A percentile compares a stretch with the other conserved stretches of the same genome.
These are phyloP conservation scores for Termitomyces sp. DNA, from an alignment of 768 basidiomycete species.

Conservation along the genomic window DNA sequence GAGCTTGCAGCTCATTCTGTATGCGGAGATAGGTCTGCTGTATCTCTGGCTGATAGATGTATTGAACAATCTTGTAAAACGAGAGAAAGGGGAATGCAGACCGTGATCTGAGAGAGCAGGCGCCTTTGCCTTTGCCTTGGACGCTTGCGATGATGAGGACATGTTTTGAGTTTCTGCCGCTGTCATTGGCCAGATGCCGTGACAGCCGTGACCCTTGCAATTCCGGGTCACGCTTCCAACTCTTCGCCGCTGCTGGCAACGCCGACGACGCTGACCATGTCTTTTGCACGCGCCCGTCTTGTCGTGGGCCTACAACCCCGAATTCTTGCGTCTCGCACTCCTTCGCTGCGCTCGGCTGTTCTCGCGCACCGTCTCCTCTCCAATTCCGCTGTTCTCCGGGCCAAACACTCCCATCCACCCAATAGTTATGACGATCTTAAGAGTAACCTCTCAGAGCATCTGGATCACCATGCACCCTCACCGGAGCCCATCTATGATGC, in stretches of 20 bases:
- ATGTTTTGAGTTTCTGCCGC: constrained; percentile 31
- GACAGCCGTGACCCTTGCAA: constrained; percentile 33
- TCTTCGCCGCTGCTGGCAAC: constrained; percentile 35
- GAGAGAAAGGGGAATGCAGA: constrained; percentile 29
- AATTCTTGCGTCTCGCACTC: constrained; percentile 29
- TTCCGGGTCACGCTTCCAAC: constrained; percentile 26
- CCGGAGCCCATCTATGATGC: constrained; percentile 30
- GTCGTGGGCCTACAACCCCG: constrained; percentile 52
- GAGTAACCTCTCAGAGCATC: constrained; percentile 34
- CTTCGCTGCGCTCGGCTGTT: constrained; percentile 30
- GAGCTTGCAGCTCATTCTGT: constrained; percentile 86
- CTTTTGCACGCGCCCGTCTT: constrained; percentile 51
- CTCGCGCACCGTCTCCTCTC: constrained; percentile 53
- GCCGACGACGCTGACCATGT: constrained; percentile 45
- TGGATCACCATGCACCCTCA: constrained; percentile 21
- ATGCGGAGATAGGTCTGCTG: constrained; percentile 78
- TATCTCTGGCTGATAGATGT: constrained; percentile 66
- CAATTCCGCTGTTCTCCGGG: constrained; percentile 35
- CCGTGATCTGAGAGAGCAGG: constrained; percentile 69
- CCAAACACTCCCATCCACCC: constrained; percentile 31
- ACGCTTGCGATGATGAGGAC: constrained; percentile 44
- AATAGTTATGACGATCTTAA: constrained; percentile 30
- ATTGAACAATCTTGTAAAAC: constrained; percentile 27
- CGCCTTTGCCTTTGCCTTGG: constrained; percentile 59
- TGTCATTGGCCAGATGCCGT: constrained; percentile 44